A percentile compares a stretch with the other conserved stretches of the same genome.
These are phyloP conservation scores for Pichia sporocuriosa DNA, from an alignment of 805 yeast species.

Conservation along the genomic window DNA sequence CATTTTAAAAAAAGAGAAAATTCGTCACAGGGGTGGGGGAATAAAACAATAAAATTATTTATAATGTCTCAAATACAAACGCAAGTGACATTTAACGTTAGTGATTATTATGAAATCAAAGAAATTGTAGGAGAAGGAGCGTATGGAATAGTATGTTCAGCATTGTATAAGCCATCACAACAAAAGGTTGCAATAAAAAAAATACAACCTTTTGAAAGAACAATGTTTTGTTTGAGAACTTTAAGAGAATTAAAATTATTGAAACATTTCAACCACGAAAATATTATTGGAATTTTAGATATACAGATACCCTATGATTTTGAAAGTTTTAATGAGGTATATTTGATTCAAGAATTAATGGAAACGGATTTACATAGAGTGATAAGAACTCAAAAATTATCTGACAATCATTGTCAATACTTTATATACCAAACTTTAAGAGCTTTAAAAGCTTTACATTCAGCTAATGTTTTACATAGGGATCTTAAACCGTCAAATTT, in stretches of 20 bases:
- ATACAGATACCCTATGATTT: slow-evolving; percentile 76
- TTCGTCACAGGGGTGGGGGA: too few species aligned
- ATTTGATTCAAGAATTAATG: slow-evolving; percentile 82
- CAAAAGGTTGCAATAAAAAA: slow-evolving; percentile 94
- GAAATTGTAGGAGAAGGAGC: slow-evolving; percentile 95
- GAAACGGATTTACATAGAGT: slow-evolving; percentile 83
- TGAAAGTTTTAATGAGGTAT: slow-evolving; percentile 79
- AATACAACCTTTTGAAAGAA: slow-evolving; percentile 84
- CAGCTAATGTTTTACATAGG: slow-evolving; percentile 90
- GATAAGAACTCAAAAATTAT: slow-evolving; percentile 70
- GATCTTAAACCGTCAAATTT: slow-evolving; percentile 89
- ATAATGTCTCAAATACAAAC: slow-evolving; percentile 16
- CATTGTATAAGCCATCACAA: slow-evolving; percentile 76
- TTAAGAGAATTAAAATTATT: slow-evolving; percentile 82
- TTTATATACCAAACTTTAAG: slow-evolving; percentile 86
- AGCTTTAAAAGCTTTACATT: slow-evolving; percentile 84
- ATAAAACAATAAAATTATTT: too few species aligned
- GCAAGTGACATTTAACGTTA: slow-evolving; percentile 64
- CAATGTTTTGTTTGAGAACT: slow-evolving; percentile 84
- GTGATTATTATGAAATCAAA: slow-evolving; percentile 77
- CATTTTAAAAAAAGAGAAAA: too few species aligned
- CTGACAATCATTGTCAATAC: slow-evolving; percentile 92
- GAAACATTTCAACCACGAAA: slow-evolving; percentile 89
- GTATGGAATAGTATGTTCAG: slow-evolving; percentile 89
- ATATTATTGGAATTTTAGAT: slow-evolving; percentile 83